These are phyloP conservation scores for Talaromyces borbonicus DNA, from an alignment of 495 filamentous ascomycete genomes.

Conservation along the genomic window DNA sequence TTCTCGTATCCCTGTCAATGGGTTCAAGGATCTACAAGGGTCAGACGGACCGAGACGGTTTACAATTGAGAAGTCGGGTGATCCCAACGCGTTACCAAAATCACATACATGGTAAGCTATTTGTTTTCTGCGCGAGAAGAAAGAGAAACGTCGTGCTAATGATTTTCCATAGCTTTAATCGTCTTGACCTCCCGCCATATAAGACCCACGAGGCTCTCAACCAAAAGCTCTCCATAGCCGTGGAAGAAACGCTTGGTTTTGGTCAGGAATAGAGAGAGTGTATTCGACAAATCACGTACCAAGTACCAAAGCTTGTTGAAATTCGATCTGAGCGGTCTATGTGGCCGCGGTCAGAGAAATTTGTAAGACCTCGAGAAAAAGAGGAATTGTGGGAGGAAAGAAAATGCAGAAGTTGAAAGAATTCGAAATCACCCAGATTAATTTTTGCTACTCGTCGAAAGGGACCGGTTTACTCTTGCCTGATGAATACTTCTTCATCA, in stretches of 20 bases:
- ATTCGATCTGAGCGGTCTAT: too few relatives aligned
- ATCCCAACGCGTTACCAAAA: slow-evolving; percentile 82
- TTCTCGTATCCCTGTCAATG: slow-evolving; percentile 96
- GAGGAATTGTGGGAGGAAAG: too few relatives aligned
- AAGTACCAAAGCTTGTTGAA: too few relatives aligned
- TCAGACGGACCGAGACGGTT: slow-evolving; percentile 92
- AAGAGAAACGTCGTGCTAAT: slow-evolving; percentile 13
- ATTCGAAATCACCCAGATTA: too few relatives aligned
- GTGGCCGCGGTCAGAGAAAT: too few relatives aligned
- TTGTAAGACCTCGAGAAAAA: too few relatives aligned
- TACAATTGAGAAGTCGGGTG: slow-evolving; percentile 96
- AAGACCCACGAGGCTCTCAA: slow-evolving; percentile 77
- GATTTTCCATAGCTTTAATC: slow-evolving; percentile 70
- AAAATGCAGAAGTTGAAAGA: too few relatives aligned
- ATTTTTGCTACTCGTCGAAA: too few relatives aligned
- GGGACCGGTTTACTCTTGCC: too few relatives aligned
- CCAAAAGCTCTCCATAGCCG: slow-evolving; percentile 85
- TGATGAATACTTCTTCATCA: too few relatives aligned
- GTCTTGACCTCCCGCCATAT: slow-evolving; percentile 90
- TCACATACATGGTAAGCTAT: slow-evolving; percentile 87
- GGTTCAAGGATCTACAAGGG: slow-evolving; percentile 98
- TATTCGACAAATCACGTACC: not conserved
- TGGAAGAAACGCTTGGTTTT: slow-evolving; percentile 98
- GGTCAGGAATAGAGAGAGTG: slow-evolving; percentile 83
- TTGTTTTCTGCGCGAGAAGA: not conserved